Evolutionary conservation across 2,329 filamentous ascomycete genomes (phyloP), one percentile per base, ranked within the genome.

Genomic region (Xylaria sp.): DNA sequence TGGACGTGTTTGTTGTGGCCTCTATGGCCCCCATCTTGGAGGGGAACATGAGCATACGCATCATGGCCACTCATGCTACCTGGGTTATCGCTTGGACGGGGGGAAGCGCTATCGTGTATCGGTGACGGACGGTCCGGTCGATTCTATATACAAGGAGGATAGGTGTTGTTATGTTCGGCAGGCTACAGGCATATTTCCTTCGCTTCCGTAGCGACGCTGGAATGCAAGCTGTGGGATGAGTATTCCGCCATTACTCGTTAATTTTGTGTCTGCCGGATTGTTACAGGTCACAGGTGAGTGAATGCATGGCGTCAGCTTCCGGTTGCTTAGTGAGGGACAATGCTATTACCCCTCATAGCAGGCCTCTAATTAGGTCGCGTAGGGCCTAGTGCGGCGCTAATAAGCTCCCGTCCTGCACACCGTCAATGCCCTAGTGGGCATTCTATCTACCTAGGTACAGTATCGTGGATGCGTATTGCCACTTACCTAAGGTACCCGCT

Each of bases 1-100:
- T 73, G 69, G 11, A 73, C 70, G 23, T 72, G 70, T 63, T 70
- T 73, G 33, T 65, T 65, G 41, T 67, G 66, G 56, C 51, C 65
- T 49, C 53, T 62, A 52, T 46, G 65, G 55, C 56, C 60, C 51
- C 59, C 62, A 49, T 60, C 63, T 54, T 65, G 64, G 58, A 64
- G 61, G 27, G 54, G 52, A 48, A 58, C 48, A 38, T 48, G 29
- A 44, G 57, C 48, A 35, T 21, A 57, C 33, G 25, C 27, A 43
- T 23, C 15, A 54, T 54, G 35, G 37, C 33, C 63, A 44, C 55
- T 64, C 66, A 69, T 72, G 31, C 52, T 61, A 51, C 19, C 17
- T 35, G 29, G 29, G 13, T 21, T 37, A 47, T 40, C 15, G 7
- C 21, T 31, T 17, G 23, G 33, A 33, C 7, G n/a, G 25, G 7